These are phyloP conservation scores for Cytospora piceae DNA, from an alignment of 2,329 filamentous ascomycete genomes.

Conservation along the genomic window DNA sequence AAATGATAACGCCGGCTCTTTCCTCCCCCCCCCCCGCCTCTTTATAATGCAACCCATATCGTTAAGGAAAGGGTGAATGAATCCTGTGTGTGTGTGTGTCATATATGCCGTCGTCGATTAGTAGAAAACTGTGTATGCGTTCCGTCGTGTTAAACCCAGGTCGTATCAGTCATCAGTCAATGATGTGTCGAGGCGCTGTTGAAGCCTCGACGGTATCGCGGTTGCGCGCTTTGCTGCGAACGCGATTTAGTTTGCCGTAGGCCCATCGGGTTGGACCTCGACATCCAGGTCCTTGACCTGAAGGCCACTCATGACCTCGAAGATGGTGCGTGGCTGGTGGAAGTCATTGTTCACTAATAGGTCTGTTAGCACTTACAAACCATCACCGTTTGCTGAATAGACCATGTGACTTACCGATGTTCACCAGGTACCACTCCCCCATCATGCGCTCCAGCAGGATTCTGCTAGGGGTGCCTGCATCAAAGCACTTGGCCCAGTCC, in stretches of 20 bases:
- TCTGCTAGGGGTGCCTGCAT: slow-evolving; percentile 74
- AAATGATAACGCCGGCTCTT: slow-evolving; percentile 32
- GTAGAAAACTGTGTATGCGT: slow-evolving; percentile 28
- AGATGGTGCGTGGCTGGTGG: slow-evolving; percentile 80
- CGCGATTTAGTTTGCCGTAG: slow-evolving; percentile 16
- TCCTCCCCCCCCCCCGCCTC: slow-evolving; percentile 35
- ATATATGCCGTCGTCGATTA: slow-evolving; percentile 19
- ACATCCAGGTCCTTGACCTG: slow-evolving; percentile 66
- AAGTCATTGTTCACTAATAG: slow-evolving; percentile 92
- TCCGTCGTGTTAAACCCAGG: slow-evolving; percentile 33
- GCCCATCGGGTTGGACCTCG: slow-evolving; percentile 37
- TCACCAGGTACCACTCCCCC: slow-evolving; percentile 90
- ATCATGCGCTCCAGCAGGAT: slow-evolving; percentile 81
- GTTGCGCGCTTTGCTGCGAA: background rate
- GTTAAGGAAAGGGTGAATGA: slow-evolving; percentile 34
- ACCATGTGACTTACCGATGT: slow-evolving; percentile 71
- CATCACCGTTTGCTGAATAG: no score
- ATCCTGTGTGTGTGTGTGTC: slow-evolving; percentile 17
- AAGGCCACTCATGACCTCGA: slow-evolving; percentile 82
- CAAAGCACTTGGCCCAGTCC: slow-evolving; percentile 93
- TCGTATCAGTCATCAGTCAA: slow-evolving; percentile 33
- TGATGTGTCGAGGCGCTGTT: slow-evolving; percentile 30
- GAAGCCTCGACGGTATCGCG: slow-evolving; percentile 22
- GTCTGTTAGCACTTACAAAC: background rate
- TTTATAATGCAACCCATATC: slow-evolving; percentile 40